Percentiles rank a stretch among this genome's conserved stretches.
Evolutionary conservation across 2,329 filamentous ascomycete genomes (phyloP).

Genomic region (Stromatinia cepivora): DNA sequence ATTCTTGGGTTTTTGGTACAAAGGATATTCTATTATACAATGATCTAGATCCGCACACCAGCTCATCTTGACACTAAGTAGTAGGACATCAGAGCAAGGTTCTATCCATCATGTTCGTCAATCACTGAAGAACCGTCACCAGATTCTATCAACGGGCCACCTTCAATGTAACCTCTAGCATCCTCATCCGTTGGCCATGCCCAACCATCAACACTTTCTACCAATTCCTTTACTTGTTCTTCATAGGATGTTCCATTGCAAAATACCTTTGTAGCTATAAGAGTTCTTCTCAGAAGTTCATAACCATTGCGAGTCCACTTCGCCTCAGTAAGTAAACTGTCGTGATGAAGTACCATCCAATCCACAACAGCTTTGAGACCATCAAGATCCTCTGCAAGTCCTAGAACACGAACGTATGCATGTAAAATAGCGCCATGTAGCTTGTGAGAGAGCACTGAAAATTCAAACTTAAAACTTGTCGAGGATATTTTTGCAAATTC

Average conservation of each 20-base stretch:
- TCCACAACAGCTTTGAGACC: conserved; percentile 57
- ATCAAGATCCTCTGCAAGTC: conserved; percentile 57
- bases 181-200: conserved; percentile 37
- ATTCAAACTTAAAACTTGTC: conserved; percentile 16
- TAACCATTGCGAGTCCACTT: conserved; percentile 29
- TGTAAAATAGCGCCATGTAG: conserved; percentile 53
- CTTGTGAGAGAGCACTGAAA: conserved; percentile 44
- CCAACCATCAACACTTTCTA: conserved; percentile 34
- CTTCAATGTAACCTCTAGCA: conserved; percentile 16
- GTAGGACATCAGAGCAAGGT: background rate
- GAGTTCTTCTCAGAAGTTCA: conserved; percentile 27
- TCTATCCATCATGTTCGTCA: background rate
- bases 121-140: background rate
- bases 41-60: background rate
- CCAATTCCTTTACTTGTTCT: conserved; percentile 28
- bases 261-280: conserved; percentile 35
- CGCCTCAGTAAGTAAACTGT: conserved; percentile 31
- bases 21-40: background rate
- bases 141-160: background rate
- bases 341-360: conserved; percentile 58
- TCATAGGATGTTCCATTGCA: conserved; percentile 26
- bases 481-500: conserved; percentile 39
- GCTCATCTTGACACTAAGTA: background rate
- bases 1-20: background rate
- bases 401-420: conserved; percentile 63